Evolutionary conservation across 2,329 filamentous ascomycete species (phyloP).

Genomic region (Ophiostoma triangulosporum): DNA sequence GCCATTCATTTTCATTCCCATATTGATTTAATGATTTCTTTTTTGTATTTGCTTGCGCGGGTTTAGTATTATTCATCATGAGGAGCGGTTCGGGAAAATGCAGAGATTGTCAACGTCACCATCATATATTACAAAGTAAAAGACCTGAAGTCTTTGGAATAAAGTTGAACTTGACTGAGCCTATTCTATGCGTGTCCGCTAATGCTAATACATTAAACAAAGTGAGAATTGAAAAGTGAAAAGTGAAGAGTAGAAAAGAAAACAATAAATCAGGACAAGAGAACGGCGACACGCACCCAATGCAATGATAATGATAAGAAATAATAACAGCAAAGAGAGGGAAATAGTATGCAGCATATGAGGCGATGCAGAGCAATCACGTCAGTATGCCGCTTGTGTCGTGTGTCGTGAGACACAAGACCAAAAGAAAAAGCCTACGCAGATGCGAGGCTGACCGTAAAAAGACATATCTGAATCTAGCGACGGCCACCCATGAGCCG

Average conservation of each 20-base stretch:
- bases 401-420: background rate
- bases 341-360: too few species aligned
- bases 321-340: background rate
- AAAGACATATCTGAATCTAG: background rate
- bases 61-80: background rate
- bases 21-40: background rate
- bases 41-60: background rate
- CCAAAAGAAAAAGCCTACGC: background rate
- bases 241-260: background rate
- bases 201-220: background rate
- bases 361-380: background rate
- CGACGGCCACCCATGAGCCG: conserved; percentile 5
- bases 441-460: background rate
- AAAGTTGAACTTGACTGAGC: too few species aligned
- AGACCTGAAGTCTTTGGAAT: too few species aligned
- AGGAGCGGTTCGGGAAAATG: background rate
- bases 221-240: background rate
- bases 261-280: background rate
- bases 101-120: background rate
- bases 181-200: too few species aligned
- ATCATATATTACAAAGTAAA: too few species aligned
- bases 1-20: background rate
- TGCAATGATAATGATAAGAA: background rate
- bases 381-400: background rate
- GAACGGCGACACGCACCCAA: too few species aligned